Base-by-base conservation (phyloP, 371 early-diverging fungal genomes). In the Lichtheimia corymbifera region DNA sequence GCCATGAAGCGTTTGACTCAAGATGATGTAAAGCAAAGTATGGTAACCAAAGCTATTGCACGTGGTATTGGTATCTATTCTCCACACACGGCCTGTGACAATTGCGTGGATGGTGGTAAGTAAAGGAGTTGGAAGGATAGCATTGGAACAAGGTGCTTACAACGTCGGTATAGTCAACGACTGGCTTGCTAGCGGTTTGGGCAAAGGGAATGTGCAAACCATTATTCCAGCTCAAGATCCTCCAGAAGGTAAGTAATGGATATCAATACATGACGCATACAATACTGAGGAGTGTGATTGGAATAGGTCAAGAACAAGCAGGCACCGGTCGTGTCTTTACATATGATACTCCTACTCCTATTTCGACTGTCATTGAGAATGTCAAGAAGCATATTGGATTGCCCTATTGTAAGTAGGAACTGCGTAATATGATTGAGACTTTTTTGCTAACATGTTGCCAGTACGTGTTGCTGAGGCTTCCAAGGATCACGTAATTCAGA, bases 41-140 rank as follows among this genome's bases (percentile, higher is more conserved):
- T 96, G 68, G 87, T 96, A 1, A 77, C 95, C 53, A 87, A 83
- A 54, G 93, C 94, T 50, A 91, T 92, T 43, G 90, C 91, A 30
- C 82, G 83, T 30, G 94, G 95, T 35, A 86, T 99, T 18, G 93
- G 97, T 20, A 88, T 99, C 41, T 97, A 92, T 79, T 93, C 93
- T 18, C 99, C 99, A 52, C 99, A 99, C 71, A 97, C 99, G 18
- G 90, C 99, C 14, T 84, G 96, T 56, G 99, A 99, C 74, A 87
- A 83, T 62, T 86, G 89, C 56, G 71, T 77, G 2, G 83, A 86
- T 55, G 98, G 97, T 55, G 92, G 92, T 86, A 80, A 53, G 68
- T 20, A 14, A n/a, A 52, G 20, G 3, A 7, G 53, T 6, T 42
- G 56, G 27, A 28, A 55, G 20, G 49, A 35, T 50, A 13, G 18